A percentile compares a stretch with the other conserved stretches of the same genome.
Conservation (phyloP, 2,329 filamentous ascomycete genomes). For the Calonectria hawksworthii region DNA sequence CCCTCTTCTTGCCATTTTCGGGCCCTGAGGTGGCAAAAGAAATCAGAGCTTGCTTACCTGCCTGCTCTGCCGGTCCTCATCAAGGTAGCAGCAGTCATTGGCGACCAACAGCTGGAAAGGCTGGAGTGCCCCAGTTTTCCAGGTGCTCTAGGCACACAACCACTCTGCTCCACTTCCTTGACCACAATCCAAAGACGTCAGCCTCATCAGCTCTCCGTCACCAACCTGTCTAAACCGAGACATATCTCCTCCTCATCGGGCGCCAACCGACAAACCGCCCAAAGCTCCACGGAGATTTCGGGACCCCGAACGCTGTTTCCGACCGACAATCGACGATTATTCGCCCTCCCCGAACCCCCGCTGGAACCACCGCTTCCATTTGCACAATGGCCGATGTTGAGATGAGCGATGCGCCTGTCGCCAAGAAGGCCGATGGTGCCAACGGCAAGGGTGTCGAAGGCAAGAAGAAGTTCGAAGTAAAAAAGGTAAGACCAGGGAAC, state of each 20-base stretch:
- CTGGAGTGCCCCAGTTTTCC: constrained; percentile 20
- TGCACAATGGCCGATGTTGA: constrained; percentile 89
- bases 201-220: constrained; percentile 1
- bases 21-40: background rate
- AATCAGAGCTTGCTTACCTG: background rate
- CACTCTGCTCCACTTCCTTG: constrained; percentile 27
- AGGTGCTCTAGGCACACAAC: constrained; percentile 22
- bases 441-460: constrained; percentile 70
- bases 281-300: background rate
- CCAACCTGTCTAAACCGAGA: background rate
- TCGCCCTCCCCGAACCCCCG: constrained; percentile 10
- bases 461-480: constrained; percentile 98
- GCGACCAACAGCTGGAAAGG: background rate
- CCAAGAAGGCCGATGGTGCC: constrained; percentile 66
- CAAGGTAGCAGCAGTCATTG: background rate
- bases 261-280: background rate
- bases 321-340: background rate
- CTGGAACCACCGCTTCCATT: constrained; percentile 9
- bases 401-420: constrained; percentile 87
- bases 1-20: background rate
- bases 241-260: constrained; percentile 10
- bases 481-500: constrained; percentile 80
- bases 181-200: constrained; percentile 16
- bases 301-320: background rate
- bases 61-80: background rate